Evolutionary conservation across 2,329 filamentous ascomycete genomes (phyloP), one percentile per base, ranked within the genome.

Genomic region (Sclerotiophoma versabilis): DNA sequence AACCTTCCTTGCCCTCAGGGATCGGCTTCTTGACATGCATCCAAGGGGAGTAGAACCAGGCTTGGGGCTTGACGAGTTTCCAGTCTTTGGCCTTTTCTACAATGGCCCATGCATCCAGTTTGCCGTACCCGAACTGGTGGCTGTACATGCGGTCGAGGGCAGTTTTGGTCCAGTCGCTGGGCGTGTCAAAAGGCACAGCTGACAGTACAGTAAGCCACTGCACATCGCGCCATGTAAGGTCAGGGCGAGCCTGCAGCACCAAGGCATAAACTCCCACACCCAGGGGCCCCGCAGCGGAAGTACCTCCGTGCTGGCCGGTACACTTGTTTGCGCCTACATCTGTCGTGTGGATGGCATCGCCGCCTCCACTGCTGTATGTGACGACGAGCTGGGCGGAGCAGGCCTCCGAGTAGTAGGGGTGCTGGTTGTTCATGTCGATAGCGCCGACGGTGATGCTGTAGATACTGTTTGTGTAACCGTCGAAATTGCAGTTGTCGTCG

Each of bases 391-490:
- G 91, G 19, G 95, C 95, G 3, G 93, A 97, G 79, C 95, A 99
- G 59, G 91, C 89, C 76, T 99, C 95, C 0, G 93, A 97, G 76
- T 99, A 99, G 74, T 93, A 95, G 0, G 95, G 93, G 71, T 98
- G 93, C n/a, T 84, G 77, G 32, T 93, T 93, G 63, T 89, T 87
- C 54, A 91, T 84, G 73, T 97, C 93, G 58, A 99, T 89, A 27
- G 93, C 93, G 30, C 95, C 95, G 15, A 99, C 92, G 0, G 93
- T 96, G 66, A 99, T 95, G 74, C 92, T 97, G 82, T 98, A 99
- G 66, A 99, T 99, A 72, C 93, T 97, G 80, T 99, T 99, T 55
- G 95, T 99, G 77, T 99, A 99, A 32, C 95, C 95, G 72, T 99
- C 95, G 73, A 99, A 99, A 75, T 99, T 99, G 83, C 95, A 99